Conservation (phyloP, 805 yeast genomes). For the Torulaspora gathmanii region DNA sequence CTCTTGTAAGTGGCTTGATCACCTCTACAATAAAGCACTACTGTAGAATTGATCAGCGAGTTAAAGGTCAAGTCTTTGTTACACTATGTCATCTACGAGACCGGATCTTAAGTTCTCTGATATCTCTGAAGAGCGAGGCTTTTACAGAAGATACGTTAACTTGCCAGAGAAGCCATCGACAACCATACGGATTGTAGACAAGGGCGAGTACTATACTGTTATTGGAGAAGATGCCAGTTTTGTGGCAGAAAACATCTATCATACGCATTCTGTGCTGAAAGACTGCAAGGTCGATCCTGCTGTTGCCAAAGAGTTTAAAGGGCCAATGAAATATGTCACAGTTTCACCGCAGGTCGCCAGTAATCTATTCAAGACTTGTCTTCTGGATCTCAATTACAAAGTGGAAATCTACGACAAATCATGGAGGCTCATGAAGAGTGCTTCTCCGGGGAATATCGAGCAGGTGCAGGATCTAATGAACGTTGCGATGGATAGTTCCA, state of each 20-base stretch:
- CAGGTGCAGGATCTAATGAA: constrained; percentile 66
- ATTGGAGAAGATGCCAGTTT: constrained; percentile 71
- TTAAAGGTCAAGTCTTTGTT: neutral
- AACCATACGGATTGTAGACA: constrained; percentile 70
- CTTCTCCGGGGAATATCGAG: constrained; percentile 88
- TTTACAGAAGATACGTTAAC: constrained; percentile 44
- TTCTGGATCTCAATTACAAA: constrained; percentile 67
- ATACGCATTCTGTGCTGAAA: constrained; percentile 77
- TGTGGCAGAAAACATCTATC: constrained; percentile 80
- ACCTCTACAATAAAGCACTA: neutral
- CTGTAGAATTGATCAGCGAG: no score
- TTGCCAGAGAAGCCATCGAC: constrained; percentile 47
- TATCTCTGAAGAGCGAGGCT: constrained; percentile 45
- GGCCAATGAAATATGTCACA: constrained; percentile 52
- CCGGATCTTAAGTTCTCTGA: constrained; percentile 59
- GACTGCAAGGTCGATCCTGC: constrained; percentile 34
- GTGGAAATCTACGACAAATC: constrained; percentile 71
- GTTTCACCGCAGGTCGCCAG: constrained; percentile 70
- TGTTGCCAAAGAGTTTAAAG: constrained; percentile 39
- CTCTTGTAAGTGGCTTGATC: neutral
- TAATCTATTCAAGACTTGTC: constrained; percentile 57
- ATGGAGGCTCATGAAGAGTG: constrained; percentile 56
- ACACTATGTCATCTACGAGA: constrained; percentile 36
- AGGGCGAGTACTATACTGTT: constrained; percentile 74
- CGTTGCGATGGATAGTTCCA: constrained; percentile 44